These are phyloP conservation scores for Cytospora piceicola DNA, from an alignment of 2,329 filamentous ascomycete species.

Conservation along the genomic window DNA sequence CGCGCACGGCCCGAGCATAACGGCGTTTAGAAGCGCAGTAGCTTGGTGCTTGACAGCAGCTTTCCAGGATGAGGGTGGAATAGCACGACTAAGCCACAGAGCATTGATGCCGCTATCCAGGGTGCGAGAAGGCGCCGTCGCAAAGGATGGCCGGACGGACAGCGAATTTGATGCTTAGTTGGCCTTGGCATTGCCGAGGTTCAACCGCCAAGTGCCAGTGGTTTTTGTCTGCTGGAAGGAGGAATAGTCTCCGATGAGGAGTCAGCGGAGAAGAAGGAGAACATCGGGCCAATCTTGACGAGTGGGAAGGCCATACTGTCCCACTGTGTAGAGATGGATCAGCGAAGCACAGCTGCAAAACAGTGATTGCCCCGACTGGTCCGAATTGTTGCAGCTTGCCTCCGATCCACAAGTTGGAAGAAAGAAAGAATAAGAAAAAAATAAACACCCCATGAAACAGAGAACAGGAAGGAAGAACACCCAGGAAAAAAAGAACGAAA, in stretches of 20 bases:
- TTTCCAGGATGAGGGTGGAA: slow-evolving; percentile 4
- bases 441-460: not conserved
- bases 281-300: slow-evolving; percentile 10
- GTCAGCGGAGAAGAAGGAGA: not conserved
- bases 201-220: not conserved
- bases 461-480: no score
- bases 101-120: slow-evolving; percentile 1
- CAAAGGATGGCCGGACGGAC: not conserved
- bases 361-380: slow-evolving; percentile 16
- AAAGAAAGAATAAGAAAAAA: not conserved
- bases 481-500: no score
- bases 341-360: slow-evolving; percentile 16
- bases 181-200: slow-evolving; percentile 17
- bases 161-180: slow-evolving; percentile 3
- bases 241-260: no score
- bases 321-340: slow-evolving; percentile 10
- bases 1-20: slow-evolving; percentile 7
- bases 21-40: slow-evolving; percentile 13
- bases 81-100: not conserved
- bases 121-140: slow-evolving; percentile 8
- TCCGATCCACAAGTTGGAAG: not conserved
- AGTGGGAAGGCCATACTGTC: slow-evolving; percentile 11
- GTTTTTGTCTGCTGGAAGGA: not conserved
- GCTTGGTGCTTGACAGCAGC: slow-evolving; percentile 13
- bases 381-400: not conserved